Base-by-base conservation (phyloP, 805 yeast genomes). In the Cyberlindnera maritima region DNA sequence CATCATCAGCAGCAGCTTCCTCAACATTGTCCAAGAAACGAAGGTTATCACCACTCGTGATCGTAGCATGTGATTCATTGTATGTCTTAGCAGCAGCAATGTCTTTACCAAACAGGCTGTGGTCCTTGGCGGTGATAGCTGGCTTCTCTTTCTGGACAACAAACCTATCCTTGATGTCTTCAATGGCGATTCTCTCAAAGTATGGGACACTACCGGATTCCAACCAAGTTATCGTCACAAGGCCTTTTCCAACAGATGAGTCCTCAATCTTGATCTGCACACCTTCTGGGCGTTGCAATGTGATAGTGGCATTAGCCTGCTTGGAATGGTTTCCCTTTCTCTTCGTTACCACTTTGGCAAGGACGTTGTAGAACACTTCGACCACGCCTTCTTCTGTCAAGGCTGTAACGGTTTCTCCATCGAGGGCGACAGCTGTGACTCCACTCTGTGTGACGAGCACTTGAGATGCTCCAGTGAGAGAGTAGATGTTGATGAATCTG, bases 401-500 rank as follows among this genome's bases (percentile, higher is more conserved):
- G 0, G 79, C 84, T 2, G 78, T 69, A 17, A 84, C 61, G 1
- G 61, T 65, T 17, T 65, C 59, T 18, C 61, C 62, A 5, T 68
- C 72, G 47, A 71, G 65, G 0, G 76, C 62, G 9, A 85, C 60
- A 8, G 68, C 65, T 1, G 62, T 47, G 13, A 88, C 80, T 41
- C 85, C 77, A 14, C 88, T 72, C 52, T 84, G 85, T 3, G 91
- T 74, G 14, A 86, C 90, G 47, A 88, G 76, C 3, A 90, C 86
- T 2, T 83, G 71, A n/a, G 70, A 61, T 3, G 62, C 46, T 1
- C 41, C 41, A 3, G 71, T 66, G 2, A 80, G 46, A 11, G 84
- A 76, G 60, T 85, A 83, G 32, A 86, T 69, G 62, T 88, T 88
- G 54, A 90, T 74, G 63, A 88, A 89, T 55, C 97, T 76, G 64